phyloP scores from a whole-genome alignment of 371 early-diverging fungal species.

The Mortierella sp. region DNA sequence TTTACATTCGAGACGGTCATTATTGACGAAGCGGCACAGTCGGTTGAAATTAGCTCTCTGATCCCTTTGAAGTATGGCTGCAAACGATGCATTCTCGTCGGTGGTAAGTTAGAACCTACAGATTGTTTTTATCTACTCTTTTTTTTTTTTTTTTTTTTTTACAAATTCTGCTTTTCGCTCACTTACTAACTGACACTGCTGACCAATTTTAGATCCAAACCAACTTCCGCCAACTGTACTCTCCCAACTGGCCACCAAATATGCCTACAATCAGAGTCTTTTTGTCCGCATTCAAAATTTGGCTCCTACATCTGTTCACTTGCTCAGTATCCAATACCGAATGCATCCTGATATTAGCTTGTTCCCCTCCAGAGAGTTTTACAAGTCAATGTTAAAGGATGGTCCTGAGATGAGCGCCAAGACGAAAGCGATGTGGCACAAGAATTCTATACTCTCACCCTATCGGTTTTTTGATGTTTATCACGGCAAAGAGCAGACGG shows the following conservation, averaged over 20 bases:
- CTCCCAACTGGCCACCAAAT: constrained; percentile 77
- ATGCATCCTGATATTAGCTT: constrained; percentile 95
- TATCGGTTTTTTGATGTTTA: constrained; percentile 83
- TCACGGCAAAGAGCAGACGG: constrained; percentile 76
- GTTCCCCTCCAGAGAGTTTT: constrained; percentile 88
- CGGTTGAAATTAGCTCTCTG: constrained; percentile 89
- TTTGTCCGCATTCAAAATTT: constrained; percentile 85
- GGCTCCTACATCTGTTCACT: constrained; percentile 69
- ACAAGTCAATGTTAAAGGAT: constrained; percentile 79
- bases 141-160: not conserved
- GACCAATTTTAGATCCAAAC: constrained; percentile 79
- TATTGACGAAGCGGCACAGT: constrained; percentile 98
- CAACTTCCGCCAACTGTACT: constrained; percentile 97
- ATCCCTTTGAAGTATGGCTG: constrained; percentile 93
- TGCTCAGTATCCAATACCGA: constrained; percentile 95
- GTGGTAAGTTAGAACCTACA: constrained; percentile 61
- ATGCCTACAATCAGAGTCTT: constrained; percentile 88
- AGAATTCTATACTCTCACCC: constrained; percentile 69
- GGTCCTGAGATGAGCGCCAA: constrained; percentile 74
- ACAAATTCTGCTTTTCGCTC: no score
- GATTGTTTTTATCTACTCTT: no score
- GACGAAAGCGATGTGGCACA: constrained; percentile 85
- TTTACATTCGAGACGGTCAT: constrained; percentile 85
- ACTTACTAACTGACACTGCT: not conserved
- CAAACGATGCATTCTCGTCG: constrained; percentile 91